Evolutionary conservation across 345 rosid genomes (phyloP), one percentile per base, ranked within the genome.

Genomic region (Bruguiera sexangula): DNA sequence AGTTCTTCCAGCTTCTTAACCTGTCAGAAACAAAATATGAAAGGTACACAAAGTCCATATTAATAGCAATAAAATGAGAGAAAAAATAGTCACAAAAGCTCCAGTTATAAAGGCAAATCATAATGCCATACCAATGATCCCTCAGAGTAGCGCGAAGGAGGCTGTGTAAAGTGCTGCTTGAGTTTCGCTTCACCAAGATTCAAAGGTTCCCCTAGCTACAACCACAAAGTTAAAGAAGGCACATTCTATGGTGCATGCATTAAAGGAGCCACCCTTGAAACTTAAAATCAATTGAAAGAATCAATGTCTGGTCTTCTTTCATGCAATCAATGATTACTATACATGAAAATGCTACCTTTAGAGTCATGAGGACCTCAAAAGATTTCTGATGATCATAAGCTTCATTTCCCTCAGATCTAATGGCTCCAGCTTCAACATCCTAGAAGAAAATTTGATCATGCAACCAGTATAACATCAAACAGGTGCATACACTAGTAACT

Each of bases 1-100:
- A 95, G 93, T 84, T 95, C 99, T 81, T 95, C 99, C 27, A 95
- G 85, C 81, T 92, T 95, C 83, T 90, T 90, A 69, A 95, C 88
- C 99, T 95, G 78, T 67, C 75, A 70, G 32, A 81, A 67, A 79
- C 52, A 75, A 53, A 58, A 75, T 62, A 60, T 65, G 30, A 65
- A 39, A 58, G 19, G 36, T 69, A 62, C 48, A 31, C 39, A 32
- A 46, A 66, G 50, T 31, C 51, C 1, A 67, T 3, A 43, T 3
- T 43, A 43, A 43, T 43, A 3, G 50, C 18, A 13, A 43, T 43
- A 3, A 43, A 43, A 43, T 18, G 1, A 43, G 50, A 43, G 50
- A 43, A 13, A 13, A 43, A 43, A 43, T 43, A 43, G 16, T 43
- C 50, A 39, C 16, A 77, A 74, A 69, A 36, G 67, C 62, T 78